Base-by-base conservation (phyloP, 2,329 filamentous ascomycete genomes). In the Phyllosticta ampelicida region DNA sequence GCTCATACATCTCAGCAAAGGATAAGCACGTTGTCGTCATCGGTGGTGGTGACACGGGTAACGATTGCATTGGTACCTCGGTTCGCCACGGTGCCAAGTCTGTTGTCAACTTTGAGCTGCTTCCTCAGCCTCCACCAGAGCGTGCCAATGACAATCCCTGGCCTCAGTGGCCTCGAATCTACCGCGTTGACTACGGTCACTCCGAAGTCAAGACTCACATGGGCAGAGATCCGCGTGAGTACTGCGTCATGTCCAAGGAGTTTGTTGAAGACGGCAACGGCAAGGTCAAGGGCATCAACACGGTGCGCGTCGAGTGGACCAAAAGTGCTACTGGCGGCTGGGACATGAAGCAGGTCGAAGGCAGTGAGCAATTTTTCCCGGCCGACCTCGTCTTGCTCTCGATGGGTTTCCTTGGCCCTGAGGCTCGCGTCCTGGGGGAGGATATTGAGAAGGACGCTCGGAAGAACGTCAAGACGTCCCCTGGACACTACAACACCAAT, bases 341-440 rank as follows among this genome's bases (percentile, higher is more conserved):
- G 92, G 92, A 96, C 75, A 96, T 97, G 90, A 96, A 96, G 82
- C 92, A 95, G 73, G 80, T 95, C 29, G 91, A 96, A 64, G 90
- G 89, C 44, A 92, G 87, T 61, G 88, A 95, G 77, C 85, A 96
- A 71, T 95, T 95, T 81, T 96, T 96, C 86, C 90, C 90, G 44
- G 92, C 92, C 26, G 92, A 97, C 69, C 83, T 97, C 48, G 91
- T 97, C 51, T 83, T 96, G 51, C 79, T 97, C 53, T 95, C 92
- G 55, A 96, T 97, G 92, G 92, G 92, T 70, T 97, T 97, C 86
- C 77, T 96, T 62, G 92, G 92, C 9, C 91, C 91, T 6, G 92
- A 97, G 76, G 89, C 89, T 65, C 87, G 89, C 63, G 85, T 95
- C 48, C 81, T 96, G 48, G 90, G 89, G 54, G 86, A 90, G n/a